Base-by-base conservation (phyloP, 305 asterid species). In the Fraxinus dipetala region DNA sequence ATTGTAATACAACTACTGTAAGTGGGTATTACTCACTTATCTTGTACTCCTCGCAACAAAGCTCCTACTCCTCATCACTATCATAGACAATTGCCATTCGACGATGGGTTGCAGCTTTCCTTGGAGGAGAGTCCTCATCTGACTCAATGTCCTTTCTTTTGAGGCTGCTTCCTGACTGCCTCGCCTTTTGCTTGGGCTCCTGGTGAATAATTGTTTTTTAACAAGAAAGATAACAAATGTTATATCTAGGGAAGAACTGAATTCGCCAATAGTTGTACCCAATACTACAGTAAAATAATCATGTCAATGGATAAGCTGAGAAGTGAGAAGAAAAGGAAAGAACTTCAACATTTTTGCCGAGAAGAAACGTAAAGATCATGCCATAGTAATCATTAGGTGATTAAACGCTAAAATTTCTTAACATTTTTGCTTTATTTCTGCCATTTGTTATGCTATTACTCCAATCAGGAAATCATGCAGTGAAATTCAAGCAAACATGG, bases 81-180 rank as follows among this genome's bases (percentile, higher is more conserved):
- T 95, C 98, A 70, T 89, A 93, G 34, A 96, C 90, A 88, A 93
- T 92, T 81, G 97, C 93, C 97, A 90, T 96, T 79, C 98, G 90
- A 69, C 99, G 93, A 84, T 92, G 99, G 22, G 93, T 74, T 74
- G 92, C 72, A 48, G 78, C 69, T 88, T 96, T 94, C 90, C 92
- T 87, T 16, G 93, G 99, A 86, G 98, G 97, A 81, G 98, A 91
- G 76, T 93, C 99, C 84, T 92, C 98, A 54, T 96, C 99, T 4
- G 98, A 96, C 82, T 96, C 98, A 2, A 96, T 92, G 79, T 83
- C 93, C 90, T 94, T 93, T 83, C 98, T 88, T 88, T 93, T 96
- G 78, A 81, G 79, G 82, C 92, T 81, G 76, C 96, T 87, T 83
- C 93, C 88, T 3, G 91, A 84, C 81, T 81, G 91, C 91, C 87